A percentile compares a stretch with the other conserved stretches of the same genome.
These are phyloP conservation scores for Bremia lactucae DNA, from an alignment of 352 stramenopile species.

Conservation along the genomic window DNA sequence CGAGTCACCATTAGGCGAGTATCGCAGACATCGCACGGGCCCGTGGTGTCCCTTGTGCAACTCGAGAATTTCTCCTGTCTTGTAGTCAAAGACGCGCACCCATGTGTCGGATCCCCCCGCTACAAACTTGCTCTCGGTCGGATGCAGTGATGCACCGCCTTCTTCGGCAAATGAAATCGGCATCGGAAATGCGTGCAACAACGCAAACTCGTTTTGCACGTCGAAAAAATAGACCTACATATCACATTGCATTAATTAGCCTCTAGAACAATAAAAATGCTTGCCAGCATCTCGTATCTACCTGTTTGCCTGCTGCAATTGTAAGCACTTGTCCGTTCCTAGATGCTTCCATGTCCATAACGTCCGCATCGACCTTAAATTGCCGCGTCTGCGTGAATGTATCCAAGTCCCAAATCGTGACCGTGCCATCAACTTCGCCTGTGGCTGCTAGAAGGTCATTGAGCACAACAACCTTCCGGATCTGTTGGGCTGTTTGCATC, in stretches of 20 bases:
- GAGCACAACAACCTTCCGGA: constrained; percentile 72
- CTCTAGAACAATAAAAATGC: no score
- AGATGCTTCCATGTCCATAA: constrained; percentile 82
- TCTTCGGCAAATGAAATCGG: constrained; percentile 87
- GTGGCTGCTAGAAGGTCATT: constrained; percentile 40
- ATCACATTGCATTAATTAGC: no score
- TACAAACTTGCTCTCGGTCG: constrained; percentile 79
- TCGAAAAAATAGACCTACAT: constrained; percentile 91
- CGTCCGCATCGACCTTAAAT: constrained; percentile 56
- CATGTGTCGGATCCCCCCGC: constrained; percentile 91
- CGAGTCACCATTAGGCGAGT: constrained; percentile 85
- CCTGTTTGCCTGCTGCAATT: constrained; percentile 86
- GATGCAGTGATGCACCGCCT: constrained; percentile 84
- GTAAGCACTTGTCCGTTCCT: constrained; percentile 70
- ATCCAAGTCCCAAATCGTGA: constrained; percentile 66
- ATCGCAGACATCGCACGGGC: constrained; percentile 93
- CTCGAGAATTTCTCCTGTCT: constrained; percentile 87
- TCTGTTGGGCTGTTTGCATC: constrained; percentile 54
- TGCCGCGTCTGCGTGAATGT: constrained; percentile 25
- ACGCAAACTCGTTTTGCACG: constrained; percentile 39
- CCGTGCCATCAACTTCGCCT: constrained; percentile 62
- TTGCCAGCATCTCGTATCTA: constrained; percentile 13
- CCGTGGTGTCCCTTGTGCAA: constrained; percentile 97
- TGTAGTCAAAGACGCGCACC: constrained; percentile 94
- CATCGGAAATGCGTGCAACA: constrained; percentile 72